These are phyloP conservation scores for Cenchrus purpureus DNA, from an alignment of 176 grass and related monocot species.

Conservation along the genomic window DNA sequence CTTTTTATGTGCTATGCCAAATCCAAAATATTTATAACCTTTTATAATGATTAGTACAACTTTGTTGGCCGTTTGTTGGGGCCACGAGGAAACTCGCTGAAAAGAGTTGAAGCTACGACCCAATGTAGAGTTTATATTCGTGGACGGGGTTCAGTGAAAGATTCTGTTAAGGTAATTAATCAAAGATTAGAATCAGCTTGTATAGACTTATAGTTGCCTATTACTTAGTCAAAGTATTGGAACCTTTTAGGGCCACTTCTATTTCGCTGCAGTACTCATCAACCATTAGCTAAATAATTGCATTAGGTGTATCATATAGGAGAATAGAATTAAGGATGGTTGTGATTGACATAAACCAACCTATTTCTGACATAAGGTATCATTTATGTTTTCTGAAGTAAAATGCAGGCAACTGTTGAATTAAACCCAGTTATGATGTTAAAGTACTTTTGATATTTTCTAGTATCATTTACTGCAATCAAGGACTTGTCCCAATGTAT, in stretches of 20 bases:
- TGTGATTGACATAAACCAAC: not conserved
- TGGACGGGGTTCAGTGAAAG: slow-evolving; percentile 92
- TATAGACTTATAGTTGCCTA: not conserved
- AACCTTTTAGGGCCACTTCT: slow-evolving; percentile 11
- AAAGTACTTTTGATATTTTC: slow-evolving; percentile 5
- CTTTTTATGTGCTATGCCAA: slow-evolving; percentile 26
- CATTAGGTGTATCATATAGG: not conserved
- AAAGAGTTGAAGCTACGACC: slow-evolving; percentile 96
- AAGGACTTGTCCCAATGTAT: not conserved
- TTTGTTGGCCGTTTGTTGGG: slow-evolving; percentile 99
- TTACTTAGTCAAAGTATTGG: slow-evolving; percentile 4
- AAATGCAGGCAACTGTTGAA: slow-evolving; percentile 10
- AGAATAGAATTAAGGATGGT: slow-evolving; percentile 16
- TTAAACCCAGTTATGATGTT: not conserved
- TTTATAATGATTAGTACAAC: slow-evolving; percentile 73
- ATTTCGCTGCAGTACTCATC: slow-evolving; percentile 8
- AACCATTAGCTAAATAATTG: not conserved
- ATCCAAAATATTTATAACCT: slow-evolving; percentile 38
- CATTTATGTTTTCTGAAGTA: slow-evolving; percentile 8
- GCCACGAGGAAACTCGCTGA: slow-evolving; percentile 94
- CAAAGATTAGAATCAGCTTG: slow-evolving; percentile 42
- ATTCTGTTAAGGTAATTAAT: slow-evolving; percentile 82
- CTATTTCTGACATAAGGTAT: not conserved
- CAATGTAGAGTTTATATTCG: slow-evolving; percentile 99
- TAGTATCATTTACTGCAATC: slow-evolving; percentile 2